Percentiles rank a stretch among this genome's conserved stretches.
Conservation (phyloP, 2,329 filamentous ascomycete genomes). For the Clonostachys rhizophaga region DNA sequence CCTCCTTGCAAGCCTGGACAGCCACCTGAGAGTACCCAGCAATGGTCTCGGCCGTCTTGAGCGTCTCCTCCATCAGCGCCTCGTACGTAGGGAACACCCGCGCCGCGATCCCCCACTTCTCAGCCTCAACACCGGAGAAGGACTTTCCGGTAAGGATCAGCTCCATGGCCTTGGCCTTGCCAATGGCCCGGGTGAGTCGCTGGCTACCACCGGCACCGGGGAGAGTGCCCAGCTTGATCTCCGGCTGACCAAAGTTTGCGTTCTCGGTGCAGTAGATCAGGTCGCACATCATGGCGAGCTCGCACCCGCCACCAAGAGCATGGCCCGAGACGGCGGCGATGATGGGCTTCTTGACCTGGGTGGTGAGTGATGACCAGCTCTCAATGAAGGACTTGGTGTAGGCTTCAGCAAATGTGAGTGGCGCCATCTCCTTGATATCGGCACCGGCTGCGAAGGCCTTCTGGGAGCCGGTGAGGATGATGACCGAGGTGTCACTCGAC, state of each 20-base stretch:
- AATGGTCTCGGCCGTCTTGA: constrained; percentile 85
- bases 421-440: constrained; percentile 98
- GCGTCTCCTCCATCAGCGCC: constrained; percentile 73
- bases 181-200: constrained; percentile 75
- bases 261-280: constrained; percentile 83
- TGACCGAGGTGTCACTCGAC: constrained; percentile 65
- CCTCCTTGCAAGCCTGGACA: constrained; percentile 87
- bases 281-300: constrained; percentile 97
- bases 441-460: constrained; percentile 93
- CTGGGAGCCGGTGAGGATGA: constrained; percentile 82
- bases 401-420: constrained; percentile 81
- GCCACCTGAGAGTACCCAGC: constrained; percentile 83
- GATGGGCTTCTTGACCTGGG: constrained; percentile 84
- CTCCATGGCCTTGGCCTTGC: constrained; percentile 87
- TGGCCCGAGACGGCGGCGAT: constrained; percentile 94
- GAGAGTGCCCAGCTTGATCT: constrained; percentile 91
- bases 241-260: constrained; percentile 93
- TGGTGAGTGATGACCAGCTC: constrained; percentile 83
- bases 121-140: constrained; percentile 80
- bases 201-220: constrained; percentile 91
- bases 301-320: constrained; percentile 90
- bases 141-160: constrained; percentile 81
- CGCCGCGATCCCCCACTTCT: constrained; percentile 85
- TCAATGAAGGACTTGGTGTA: constrained; percentile 94
- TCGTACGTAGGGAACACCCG: constrained; percentile 76